Base-by-base conservation (phyloP, 106 monocot genomes). In the Alisma plantagoaquatica region DNA sequence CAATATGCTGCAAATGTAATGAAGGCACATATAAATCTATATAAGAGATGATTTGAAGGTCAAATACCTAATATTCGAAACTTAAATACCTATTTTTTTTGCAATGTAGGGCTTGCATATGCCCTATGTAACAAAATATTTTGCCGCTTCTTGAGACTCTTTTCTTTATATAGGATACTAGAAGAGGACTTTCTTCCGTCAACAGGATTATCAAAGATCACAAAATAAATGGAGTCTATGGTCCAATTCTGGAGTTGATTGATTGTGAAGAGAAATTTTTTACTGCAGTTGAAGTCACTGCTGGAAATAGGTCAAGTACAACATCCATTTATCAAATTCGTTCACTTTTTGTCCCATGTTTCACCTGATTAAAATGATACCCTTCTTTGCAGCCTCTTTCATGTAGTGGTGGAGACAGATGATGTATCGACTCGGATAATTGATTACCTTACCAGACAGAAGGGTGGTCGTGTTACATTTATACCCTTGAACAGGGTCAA, bases 221-320 rank as follows among this genome's bases (percentile, higher is more conserved):
- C 41, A 79, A 81, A n/a, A 88, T 96, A 50, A 57, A 64, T 50
- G 96, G 96, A 25, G 96, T 96, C 20, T 69, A 30, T 81, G 96
- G 96, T 62, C 78, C 96, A 63, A 73, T 96, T 35, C 27, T 96
- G 67, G 89, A 96, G 65, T 75, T 96, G 49, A 62, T 96, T 57
- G 75, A 89, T 27, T 84, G 96, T 54, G 88, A 96, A 25, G 88
- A 81, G 22, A 96, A 96, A 27, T 88, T 89, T 63, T 96, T 84
- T 45, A 96, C 96, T 74, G 84, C 96, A 43, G 89, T 96, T 81
- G 96, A 96, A 76, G 89, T 96, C 64, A 96, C 96, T 66, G 96
- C 96, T 76, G 96, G 88, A 69, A 96, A 89, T 57, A 96, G 88
- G 96, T 96, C 21, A 43, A 49, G n/a, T 54, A 46, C 44, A 9